Base-by-base conservation (phyloP, 768 basidiomycete genomes). In the Pleurotus salmoneostramineus region DNA sequence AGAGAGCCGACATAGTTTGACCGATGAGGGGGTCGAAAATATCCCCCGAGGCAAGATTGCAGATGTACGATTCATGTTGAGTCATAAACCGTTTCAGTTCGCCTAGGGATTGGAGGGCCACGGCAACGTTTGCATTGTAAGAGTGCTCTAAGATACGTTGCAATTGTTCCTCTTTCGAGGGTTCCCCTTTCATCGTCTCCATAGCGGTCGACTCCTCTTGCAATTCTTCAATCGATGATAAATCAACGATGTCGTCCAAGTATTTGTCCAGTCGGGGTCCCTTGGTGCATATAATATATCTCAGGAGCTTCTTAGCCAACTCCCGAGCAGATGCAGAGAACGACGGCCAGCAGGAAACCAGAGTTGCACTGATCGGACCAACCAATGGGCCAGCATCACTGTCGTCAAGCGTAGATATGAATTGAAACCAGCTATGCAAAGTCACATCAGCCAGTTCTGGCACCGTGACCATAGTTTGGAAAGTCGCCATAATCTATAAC, bases 401-500 rank as follows among this genome's bases (percentile, higher is more conserved):
- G 15, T 83, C 78, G 3, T 78, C 75, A 15, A 96, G 71, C 2
- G 85, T 85, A 12, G 74, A 80, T 60, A 96, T 72, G 71, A 98
- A 97, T 27, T 73, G 77, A 56, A 81, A 70, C 94, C 95, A 98
- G 40, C 85, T 89, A 34, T 83, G 75, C 2, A 99, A 74, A 0
- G 93, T 90, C 5, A 85, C 87, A 58, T 89, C 83, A 0, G 91
- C 83, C 5, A 99, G 77, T 59, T 89, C 88, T 0, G 82, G 80
- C 8, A 92, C 78, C 35, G 76, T 71, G n/a, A 97, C 79, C 74
- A 89, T 91, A 5, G 91, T 93, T 72, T 98, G 96, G 40, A 99
- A 81, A 14, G 90, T 94, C 0, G 96, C 94, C 91, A 98, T 94
- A 63, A 98, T 88, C 96, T 99, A 63, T 10, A 43, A 12, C 27